phyloP scores from a whole-genome alignment of 1,284 basidiomycete species.

The Sanguinoderma infundibulare region DNA sequence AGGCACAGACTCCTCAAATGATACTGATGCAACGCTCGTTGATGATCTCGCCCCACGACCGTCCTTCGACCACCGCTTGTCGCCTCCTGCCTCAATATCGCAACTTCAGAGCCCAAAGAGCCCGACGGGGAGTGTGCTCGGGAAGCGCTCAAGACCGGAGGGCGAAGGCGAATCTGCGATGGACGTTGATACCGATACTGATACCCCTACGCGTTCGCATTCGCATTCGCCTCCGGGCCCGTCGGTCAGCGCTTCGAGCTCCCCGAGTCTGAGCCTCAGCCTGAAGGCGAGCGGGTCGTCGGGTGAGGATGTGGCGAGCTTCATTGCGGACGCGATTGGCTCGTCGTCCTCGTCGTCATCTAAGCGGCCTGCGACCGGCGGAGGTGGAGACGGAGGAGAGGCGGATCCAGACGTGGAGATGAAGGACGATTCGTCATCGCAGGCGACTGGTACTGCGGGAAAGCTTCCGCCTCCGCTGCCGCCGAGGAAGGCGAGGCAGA shows the following conservation, averaged over 20 bases:
- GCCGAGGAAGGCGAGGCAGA: conserved; percentile 58
- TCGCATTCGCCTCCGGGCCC: conserved; percentile 8
- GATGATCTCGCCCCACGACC: conserved; percentile 61
- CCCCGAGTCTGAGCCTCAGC: neutral
- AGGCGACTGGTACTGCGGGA: conserved; percentile 33
- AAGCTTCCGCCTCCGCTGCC: conserved; percentile 63
- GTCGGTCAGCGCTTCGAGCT: conserved; percentile 5
- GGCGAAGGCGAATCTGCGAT: conserved; percentile 48
- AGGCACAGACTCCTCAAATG: conserved; percentile 80
- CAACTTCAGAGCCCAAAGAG: conserved; percentile 22
- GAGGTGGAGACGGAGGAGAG: conserved; percentile 1
- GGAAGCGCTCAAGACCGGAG: conserved; percentile 65
- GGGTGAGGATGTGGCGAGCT: conserved; percentile 23
- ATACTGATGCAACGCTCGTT: conserved; percentile 83
- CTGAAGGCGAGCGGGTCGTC: neutral
- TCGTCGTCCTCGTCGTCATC: conserved; percentile 48
- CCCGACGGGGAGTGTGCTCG: conserved; percentile 61
- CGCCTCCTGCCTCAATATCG: conserved; percentile 27
- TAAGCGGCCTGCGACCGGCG: conserved; percentile 29
- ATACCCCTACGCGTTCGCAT: conserved; percentile 19
- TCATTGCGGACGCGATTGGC: conserved; percentile 49
- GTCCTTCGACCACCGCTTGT: conserved; percentile 30
- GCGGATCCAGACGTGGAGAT: conserved; percentile 51
- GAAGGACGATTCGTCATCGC: conserved; percentile 30
- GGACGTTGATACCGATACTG: too few relatives aligned